Base-by-base conservation (phyloP, 306 rosid genomes). In the Begonia peltatifolia region DNA sequence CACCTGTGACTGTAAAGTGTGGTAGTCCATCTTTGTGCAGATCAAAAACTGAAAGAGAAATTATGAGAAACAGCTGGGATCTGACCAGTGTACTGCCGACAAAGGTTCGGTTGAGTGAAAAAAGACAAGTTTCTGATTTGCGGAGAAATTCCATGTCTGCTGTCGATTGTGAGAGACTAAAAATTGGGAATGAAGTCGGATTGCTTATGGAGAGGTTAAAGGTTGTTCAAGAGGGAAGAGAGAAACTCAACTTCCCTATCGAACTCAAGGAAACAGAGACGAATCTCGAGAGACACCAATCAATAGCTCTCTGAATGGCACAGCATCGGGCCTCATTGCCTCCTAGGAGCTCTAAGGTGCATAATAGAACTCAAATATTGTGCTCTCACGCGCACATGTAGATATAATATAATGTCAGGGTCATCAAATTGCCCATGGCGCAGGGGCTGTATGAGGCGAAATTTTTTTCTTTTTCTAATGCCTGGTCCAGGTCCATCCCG, bases 111-210 rank as follows among this genome's bases (percentile, higher is more conserved):
- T 47, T 71, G 6, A 67, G 50, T 17, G 60, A 63, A 42, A 62
- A 63, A 47, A 11, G 53, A 52, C n/a, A 41, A 17, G 57, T 13
- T 16, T 59, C 63, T 18, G 67, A 60, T 16, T 14, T 69, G 58
- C 64, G 74, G 47, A 73, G 83, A 57, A 60, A 73, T 47, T 77
- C 83, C 2, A 59, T 73, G 76, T 66, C 83, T 53, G 63, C 79
- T 13, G 61, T 77, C 44, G 79, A 73, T 63, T 56, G 66, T 60
- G 83, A 77, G 61, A 56, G 76, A 53, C 61, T 61, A 8, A 77
- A 70, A 63, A 67, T 77, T 54, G 83, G 75, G 41, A 63, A 54
- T 43, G 83, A 77, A 57, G 79, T 77, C 12, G 83, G 67, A 57
- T 70, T 66, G 83, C 79, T 72, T 14, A 64, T 69, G 46, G 79